A percentile compares a stretch with the other conserved stretches of the same genome.
These are phyloP conservation scores for Strobilomyces dryophilus DNA, from an alignment of 768 basidiomycete genomes.

Conservation along the genomic window DNA sequence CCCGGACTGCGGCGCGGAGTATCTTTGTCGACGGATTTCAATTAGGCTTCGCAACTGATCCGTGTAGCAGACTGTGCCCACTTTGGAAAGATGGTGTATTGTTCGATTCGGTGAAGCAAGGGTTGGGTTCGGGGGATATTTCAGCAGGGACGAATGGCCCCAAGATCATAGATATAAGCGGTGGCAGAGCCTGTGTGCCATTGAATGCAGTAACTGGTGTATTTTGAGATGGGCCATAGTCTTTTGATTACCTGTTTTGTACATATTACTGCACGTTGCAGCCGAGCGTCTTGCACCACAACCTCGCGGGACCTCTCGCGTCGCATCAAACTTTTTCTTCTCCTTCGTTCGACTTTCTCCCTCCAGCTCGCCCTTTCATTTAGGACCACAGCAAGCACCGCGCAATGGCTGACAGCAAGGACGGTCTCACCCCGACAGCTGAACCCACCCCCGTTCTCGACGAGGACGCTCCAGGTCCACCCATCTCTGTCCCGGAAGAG, in stretches of 20 bases:
- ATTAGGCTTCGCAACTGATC: too few relatives aligned
- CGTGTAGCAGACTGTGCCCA: too few relatives aligned
- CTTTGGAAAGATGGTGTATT: too few relatives aligned
- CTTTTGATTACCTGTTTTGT: conserved; percentile 21
- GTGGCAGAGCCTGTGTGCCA: too few relatives aligned
- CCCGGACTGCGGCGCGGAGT: not conserved
- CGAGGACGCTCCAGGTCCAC: conserved; percentile 49
- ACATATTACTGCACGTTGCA: conserved; percentile 19
- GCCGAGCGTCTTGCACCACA: conserved; percentile 7
- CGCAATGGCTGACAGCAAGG: conserved; percentile 19
- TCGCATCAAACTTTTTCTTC: conserved; percentile 2
- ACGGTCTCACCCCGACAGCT: conserved; percentile 6
- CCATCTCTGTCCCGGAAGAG: conserved; percentile 73
- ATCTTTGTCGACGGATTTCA: too few relatives aligned
- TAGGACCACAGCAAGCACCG: not conserved
- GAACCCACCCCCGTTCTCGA: conserved; percentile 26
- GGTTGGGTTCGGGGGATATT: too few relatives aligned
- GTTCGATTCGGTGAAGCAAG: not conserved
- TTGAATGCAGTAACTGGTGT: too few relatives aligned
- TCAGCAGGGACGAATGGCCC: too few relatives aligned
- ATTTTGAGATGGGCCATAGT: too few relatives aligned
- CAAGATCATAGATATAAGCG: too few relatives aligned
- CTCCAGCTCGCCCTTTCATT: not conserved
- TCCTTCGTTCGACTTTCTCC: not conserved
- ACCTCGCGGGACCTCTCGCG: conserved; percentile 7